These are phyloP conservation scores for Hibiscus syriacus DNA, from an alignment of 345 rosid species.

Conservation along the genomic window DNA sequence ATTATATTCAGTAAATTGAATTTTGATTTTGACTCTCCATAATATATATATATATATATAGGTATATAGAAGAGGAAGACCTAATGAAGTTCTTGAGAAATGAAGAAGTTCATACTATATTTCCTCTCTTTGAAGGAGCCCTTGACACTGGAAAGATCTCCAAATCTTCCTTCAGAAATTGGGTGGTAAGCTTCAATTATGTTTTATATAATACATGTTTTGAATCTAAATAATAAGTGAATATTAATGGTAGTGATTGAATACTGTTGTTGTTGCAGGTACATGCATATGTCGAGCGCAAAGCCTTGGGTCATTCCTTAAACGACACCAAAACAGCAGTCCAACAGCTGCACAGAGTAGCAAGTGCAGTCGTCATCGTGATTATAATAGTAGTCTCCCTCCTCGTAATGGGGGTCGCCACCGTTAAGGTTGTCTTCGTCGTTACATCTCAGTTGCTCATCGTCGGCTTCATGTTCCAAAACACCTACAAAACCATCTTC, in stretches of 20 bases:
- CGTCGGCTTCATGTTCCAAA: constrained; percentile 71
- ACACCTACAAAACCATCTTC: constrained; percentile 68
- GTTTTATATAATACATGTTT: background rate
- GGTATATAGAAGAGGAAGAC: constrained; percentile 47
- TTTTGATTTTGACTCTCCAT: background rate
- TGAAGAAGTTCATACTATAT: constrained; percentile 34
- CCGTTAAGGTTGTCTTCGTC: constrained; percentile 47
- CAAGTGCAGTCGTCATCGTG: constrained; percentile 46
- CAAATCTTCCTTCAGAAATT: constrained; percentile 37
- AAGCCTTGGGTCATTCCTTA: constrained; percentile 64
- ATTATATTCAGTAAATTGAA: background rate
- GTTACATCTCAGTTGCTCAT: constrained; percentile 59
- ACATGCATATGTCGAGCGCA: constrained; percentile 59
- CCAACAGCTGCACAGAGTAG: constrained; percentile 69
- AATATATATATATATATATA: constrained; percentile 4
- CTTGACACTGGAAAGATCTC: constrained; percentile 38
- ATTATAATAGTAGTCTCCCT: constrained; percentile 48
- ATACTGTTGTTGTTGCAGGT: constrained; percentile 29
- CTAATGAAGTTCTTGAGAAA: constrained; percentile 33
- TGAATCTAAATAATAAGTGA: background rate
- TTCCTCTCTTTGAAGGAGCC: constrained; percentile 54
- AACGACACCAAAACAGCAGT: constrained; percentile 77
- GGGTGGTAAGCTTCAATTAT: constrained; percentile 33
- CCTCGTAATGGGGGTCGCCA: constrained; percentile 55
- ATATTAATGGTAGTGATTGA: too few relatives aligned